Conservation (phyloP, 225 moss, liverwort and hornwort species). For the Bryoerythrophyllum caledonicum region DNA sequence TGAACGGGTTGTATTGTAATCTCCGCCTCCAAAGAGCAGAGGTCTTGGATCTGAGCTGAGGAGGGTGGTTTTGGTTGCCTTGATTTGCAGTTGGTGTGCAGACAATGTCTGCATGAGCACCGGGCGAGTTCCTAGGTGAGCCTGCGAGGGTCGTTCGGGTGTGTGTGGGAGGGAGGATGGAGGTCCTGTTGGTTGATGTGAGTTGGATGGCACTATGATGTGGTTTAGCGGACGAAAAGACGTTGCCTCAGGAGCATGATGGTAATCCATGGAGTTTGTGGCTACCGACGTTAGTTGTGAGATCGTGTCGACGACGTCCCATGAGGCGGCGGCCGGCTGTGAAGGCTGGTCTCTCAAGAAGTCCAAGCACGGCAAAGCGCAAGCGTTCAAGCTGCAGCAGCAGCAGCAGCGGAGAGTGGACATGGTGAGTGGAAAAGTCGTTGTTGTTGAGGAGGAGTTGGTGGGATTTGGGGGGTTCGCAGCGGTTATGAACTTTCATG, state of each 20-base stretch:
- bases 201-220: too few species aligned
- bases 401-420: conserved; percentile 30
- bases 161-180: too few species aligned
- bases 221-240: not conserved
- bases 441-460: not conserved
- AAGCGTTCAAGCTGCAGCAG: conserved; percentile 62
- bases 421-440: not conserved
- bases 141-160: too few species aligned
- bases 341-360: conserved; percentile 72
- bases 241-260: too few species aligned
- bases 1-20: too few species aligned
- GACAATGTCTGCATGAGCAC: conserved; percentile 35
- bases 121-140: not conserved
- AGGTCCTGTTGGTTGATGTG: too few species aligned
- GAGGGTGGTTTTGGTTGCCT: too few species aligned
- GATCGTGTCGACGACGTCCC: too few species aligned
- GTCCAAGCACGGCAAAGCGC: conserved; percentile 70
- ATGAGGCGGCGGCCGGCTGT: conserved; percentile 37
- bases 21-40: too few species aligned
- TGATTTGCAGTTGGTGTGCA: not conserved
- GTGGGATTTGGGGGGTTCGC: not conserved
- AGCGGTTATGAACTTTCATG: conserved; percentile 20
- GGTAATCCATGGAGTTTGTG: conserved; percentile 51
- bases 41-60: too few species aligned
- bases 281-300: conserved; percentile 27